Evolutionary conservation across 805 yeast species (phyloP).

Genomic region (Kodamaea restingae): DNA sequence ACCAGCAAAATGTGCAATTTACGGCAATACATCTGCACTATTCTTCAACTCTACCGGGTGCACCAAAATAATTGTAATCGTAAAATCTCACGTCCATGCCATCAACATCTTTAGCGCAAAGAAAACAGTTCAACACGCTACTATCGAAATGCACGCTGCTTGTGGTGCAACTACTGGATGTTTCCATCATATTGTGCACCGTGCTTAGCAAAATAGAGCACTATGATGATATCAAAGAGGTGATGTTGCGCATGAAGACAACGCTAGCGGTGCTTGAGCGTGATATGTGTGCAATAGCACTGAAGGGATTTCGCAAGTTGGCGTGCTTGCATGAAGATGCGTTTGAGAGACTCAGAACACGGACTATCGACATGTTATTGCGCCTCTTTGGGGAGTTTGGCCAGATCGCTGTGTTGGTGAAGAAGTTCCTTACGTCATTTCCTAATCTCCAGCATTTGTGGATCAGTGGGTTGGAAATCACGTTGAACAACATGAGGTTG

Average conservation of each 20-base stretch:
- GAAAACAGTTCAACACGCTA: neutral
- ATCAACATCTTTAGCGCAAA: neutral
- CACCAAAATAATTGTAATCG: too few species aligned
- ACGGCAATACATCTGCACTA: too few species aligned
- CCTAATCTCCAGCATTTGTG: constrained; percentile 34
- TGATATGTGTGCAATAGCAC: constrained; percentile 16
- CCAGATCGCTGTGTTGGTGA: constrained; percentile 11
- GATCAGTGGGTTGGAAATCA: constrained; percentile 6
- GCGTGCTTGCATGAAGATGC: constrained; percentile 2
- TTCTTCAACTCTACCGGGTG: too few species aligned
- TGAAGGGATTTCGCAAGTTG: constrained; percentile 4
- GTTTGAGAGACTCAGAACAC: neutral
- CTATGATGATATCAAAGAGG: constrained; percentile 38
- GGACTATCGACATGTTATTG: neutral
- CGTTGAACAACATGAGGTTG: constrained; percentile 2
- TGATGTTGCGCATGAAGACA: constrained; percentile 22
- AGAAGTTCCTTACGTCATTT: constrained; percentile 35
- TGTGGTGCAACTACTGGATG: constrained; percentile 19
- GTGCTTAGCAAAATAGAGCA: constrained; percentile 35
- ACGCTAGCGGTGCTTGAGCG: constrained; percentile 26
- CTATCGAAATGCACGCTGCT: neutral
- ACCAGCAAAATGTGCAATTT: too few species aligned
- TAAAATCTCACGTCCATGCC: too few species aligned
- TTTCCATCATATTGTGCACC: constrained; percentile 37
- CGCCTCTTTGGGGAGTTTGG: constrained; percentile 1